phyloP scores from a whole-genome alignment of 345 rosid species.

The Combretum micranthum region DNA sequence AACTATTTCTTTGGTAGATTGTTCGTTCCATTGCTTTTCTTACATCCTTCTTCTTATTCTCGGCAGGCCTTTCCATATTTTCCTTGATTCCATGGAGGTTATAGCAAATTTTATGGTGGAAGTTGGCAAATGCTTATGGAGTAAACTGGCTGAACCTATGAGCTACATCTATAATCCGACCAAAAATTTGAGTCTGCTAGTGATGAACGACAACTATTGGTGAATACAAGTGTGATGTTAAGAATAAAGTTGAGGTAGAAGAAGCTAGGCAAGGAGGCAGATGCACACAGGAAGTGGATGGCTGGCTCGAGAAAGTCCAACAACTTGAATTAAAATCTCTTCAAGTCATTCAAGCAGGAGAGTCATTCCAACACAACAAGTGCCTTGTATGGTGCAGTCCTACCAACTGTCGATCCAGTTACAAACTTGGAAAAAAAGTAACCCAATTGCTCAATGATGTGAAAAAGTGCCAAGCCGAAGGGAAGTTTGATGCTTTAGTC shows the following conservation, averaged over 20 bases:
- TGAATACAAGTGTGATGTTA: no score
- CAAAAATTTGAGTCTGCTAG: no score
- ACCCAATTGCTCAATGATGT: neutral
- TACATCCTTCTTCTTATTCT: no score
- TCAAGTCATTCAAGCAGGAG: slow-evolving; percentile 1
- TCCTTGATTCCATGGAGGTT: no score
- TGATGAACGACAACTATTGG: no score
- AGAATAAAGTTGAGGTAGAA: neutral
- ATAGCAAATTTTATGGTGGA: no score
- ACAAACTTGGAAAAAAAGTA: slow-evolving; percentile 15
- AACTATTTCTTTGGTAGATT: no score
- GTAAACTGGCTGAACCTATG: no score
- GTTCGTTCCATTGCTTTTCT: no score
- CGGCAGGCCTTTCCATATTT: no score
- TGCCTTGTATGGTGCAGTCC: slow-evolving; percentile 12
- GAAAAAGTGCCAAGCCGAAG: neutral
- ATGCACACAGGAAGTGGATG: neutral
- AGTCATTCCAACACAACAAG: slow-evolving; percentile 9
- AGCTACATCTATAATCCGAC: no score
- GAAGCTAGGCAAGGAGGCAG: neutral
- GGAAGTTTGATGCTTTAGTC: neutral
- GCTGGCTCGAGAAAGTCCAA: slow-evolving; percentile 5
- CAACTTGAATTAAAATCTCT: neutral
- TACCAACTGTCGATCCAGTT: slow-evolving; percentile 11
- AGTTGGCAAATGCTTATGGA: no score